These are phyloP conservation scores for Nannizzia gypsea DNA, from an alignment of 2,329 filamentous ascomycete genomes.

Conservation along the genomic window DNA sequence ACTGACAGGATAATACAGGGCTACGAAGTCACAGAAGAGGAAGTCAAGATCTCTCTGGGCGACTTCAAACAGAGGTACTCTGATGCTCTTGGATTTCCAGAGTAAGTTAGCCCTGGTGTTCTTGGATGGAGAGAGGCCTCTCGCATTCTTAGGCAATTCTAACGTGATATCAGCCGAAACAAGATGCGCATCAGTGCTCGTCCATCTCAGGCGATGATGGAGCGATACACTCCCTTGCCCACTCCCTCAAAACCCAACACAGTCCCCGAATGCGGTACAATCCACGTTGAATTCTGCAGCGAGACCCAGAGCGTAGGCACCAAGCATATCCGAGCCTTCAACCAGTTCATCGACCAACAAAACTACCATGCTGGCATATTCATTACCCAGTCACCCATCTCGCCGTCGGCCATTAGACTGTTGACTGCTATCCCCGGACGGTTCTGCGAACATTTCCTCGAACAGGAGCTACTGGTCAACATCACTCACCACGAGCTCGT, in stretches of 20 bases:
- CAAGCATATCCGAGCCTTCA: slow-evolving; percentile 83
- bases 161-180: slow-evolving; percentile 49
- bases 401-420: slow-evolving; percentile 75
- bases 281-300: slow-evolving; percentile 86
- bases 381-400: slow-evolving; percentile 70
- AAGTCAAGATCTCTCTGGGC: slow-evolving; percentile 76
- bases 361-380: slow-evolving; percentile 86
- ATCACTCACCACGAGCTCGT: slow-evolving; percentile 97
- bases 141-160: not conserved
- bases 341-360: slow-evolving; percentile 65
- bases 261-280: slow-evolving; percentile 54
- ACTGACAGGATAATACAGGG: slow-evolving; percentile 46
- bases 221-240: slow-evolving; percentile 65
- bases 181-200: slow-evolving; percentile 81
- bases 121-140: not conserved
- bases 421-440: slow-evolving; percentile 66
- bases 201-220: slow-evolving; percentile 71
- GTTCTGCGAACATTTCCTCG: slow-evolving; percentile 86
- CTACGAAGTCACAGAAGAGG: slow-evolving; percentile 81
- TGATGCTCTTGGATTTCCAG: slow-evolving; percentile 59
- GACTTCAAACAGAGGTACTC: slow-evolving; percentile 64
- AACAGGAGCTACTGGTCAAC: slow-evolving; percentile 92
- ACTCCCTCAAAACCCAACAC: slow-evolving; percentile 59
- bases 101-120: slow-evolving; percentile 46
- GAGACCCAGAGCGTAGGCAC: slow-evolving; percentile 67